phyloP scores from a whole-genome alignment of 2,329 filamentous ascomycete species.

The Ophiostoma pallidulum region DNA sequence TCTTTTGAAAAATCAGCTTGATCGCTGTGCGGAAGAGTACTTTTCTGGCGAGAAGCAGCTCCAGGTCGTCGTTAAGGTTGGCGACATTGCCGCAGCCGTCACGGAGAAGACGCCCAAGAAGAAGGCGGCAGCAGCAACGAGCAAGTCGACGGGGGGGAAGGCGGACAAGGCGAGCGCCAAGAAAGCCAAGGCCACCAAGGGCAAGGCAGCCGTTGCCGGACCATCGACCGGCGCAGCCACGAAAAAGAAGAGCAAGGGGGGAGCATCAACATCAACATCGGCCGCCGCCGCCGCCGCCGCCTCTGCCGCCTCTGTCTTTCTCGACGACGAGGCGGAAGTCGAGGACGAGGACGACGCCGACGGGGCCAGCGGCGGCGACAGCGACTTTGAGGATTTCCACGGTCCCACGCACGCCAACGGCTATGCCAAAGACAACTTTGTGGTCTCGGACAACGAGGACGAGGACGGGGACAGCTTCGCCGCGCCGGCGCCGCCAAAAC shows the following conservation, averaged over 20 bases:
- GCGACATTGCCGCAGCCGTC: slow-evolving; percentile 14
- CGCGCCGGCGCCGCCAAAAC: neutral
- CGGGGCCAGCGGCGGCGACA: slow-evolving; percentile 24
- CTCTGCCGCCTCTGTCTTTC: too few species aligned
- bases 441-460: slow-evolving; percentile 30
- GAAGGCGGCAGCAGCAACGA: neutral
- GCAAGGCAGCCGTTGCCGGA: slow-evolving; percentile 21
- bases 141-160: neutral
- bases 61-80: slow-evolving; percentile 30
- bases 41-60: slow-evolving; percentile 36
- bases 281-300: slow-evolving; percentile 11
- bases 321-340: slow-evolving; percentile 28
- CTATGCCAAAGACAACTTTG: slow-evolving; percentile 35
- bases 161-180: neutral
- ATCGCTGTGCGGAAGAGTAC: slow-evolving; percentile 33
- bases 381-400: slow-evolving; percentile 30
- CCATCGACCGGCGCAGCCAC: slow-evolving; percentile 21
- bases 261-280: too few species aligned
- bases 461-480: slow-evolving; percentile 30
- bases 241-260: slow-evolving; percentile 5
- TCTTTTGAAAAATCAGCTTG: slow-evolving; percentile 24
- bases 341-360: slow-evolving; percentile 21
- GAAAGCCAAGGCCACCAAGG: neutral
- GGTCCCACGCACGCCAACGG: slow-evolving; percentile 29
- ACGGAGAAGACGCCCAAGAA: neutral